These are phyloP conservation scores for Cercospora nicotianae DNA, from an alignment of 2,329 filamentous ascomycete species.

Conservation along the genomic window DNA sequence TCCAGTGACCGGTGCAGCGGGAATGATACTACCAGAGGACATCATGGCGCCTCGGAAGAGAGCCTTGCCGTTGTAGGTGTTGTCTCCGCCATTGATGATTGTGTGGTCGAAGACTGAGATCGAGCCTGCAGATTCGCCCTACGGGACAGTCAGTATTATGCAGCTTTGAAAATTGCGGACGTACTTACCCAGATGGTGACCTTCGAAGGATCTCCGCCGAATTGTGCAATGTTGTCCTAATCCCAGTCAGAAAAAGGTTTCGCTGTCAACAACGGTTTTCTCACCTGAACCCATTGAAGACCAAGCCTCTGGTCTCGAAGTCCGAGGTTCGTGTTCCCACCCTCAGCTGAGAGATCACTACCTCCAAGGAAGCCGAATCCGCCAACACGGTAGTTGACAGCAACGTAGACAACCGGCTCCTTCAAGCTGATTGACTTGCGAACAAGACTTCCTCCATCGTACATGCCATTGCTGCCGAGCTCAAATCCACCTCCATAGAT, in stretches of 20 bases:
- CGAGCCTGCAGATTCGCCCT: constrained; percentile 44
- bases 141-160: neutral
- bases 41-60: constrained; percentile 78
- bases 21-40: constrained; percentile 67
- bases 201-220: constrained; percentile 60
- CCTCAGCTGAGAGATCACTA: constrained; percentile 38
- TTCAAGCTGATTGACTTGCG: constrained; percentile 47
- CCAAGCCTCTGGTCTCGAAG: constrained; percentile 36
- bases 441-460: constrained; percentile 45
- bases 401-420: constrained; percentile 71
- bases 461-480: constrained; percentile 42
- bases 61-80: constrained; percentile 70
- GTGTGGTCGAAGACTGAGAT: constrained; percentile 78
- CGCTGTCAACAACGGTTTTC: no score
- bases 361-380: constrained; percentile 41
- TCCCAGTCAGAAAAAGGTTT: no score
- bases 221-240: constrained; percentile 55
- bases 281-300: constrained; percentile 37
- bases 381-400: constrained; percentile 65
- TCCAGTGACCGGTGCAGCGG: constrained; percentile 48
- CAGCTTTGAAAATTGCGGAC: neutral
- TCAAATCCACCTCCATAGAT: constrained; percentile 51
- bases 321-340: constrained; percentile 39
- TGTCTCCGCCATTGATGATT: constrained; percentile 69
- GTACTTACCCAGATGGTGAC: constrained; percentile 69